Base-by-base conservation (phyloP, 805 yeast genomes). In the Zygotorulaspora danielsina region DNA sequence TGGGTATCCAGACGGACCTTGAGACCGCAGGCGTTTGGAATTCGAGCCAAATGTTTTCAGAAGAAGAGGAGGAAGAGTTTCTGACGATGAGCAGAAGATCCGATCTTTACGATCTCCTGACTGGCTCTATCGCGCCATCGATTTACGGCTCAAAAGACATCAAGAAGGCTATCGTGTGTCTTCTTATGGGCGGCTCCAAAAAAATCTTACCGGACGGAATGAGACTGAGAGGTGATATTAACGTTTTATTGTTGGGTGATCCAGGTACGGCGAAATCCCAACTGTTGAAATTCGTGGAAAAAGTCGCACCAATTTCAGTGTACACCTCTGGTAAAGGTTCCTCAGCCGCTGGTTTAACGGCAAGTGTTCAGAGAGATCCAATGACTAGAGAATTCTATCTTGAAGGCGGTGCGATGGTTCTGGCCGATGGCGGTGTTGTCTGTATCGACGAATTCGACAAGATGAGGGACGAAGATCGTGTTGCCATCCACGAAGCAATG, bases 361-460 rank as follows among this genome's bases (percentile, higher is more conserved):
- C 98, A 0, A 83, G 95, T 12, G 97, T 93, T 13, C 98, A 90
- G 67, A 75, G 96, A 61, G 97, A 93, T 61, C 73, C 86, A 1
- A 70, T 72, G 17, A 84, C 96, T 0, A 71, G 96, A 48, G 98
- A 93, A 53, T 93, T 90, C 62, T 90, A 85, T 61, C 70, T 93
- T 38, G 99, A 93, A 73, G 98, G 99, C 44, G 99, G 99, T 65
- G 99, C 99, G 6, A 89, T 93, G 97, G 98, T 93, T n/a, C 70
- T 93, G 36, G 98, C 99, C 0, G 98, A 93, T 67, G 97, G 97
- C 27, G 99, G 99, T 50, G 97, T 93, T 36, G 97, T 90, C 34
- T 93, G 97, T 73, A 93, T 93, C 57, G 99, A 93, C 70, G 99
- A 93, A 73, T 93, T 93, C 59, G 99, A 93, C 64, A 93, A 93